Percentiles rank a stretch among this genome's conserved stretches.
These are phyloP conservation scores for Cryphonectria carpinicola DNA, from an alignment of 2,329 filamentous ascomycete species.

Conservation along the genomic window DNA sequence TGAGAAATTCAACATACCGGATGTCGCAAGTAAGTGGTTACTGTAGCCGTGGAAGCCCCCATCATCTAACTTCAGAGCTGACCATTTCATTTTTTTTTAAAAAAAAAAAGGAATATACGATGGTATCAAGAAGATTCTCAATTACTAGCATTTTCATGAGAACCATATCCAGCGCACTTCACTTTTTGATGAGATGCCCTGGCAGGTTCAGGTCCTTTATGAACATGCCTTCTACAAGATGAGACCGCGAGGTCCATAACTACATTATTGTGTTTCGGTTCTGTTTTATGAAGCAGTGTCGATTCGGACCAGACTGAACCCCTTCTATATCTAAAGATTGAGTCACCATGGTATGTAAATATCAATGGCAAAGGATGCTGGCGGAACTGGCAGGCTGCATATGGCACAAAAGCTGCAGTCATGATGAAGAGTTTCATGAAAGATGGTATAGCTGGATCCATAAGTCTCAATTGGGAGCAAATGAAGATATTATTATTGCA, in stretches of 20 bases:
- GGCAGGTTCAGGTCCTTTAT: neutral
- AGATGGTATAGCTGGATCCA: neutral
- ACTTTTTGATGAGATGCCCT: neutral
- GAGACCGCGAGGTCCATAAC: neutral
- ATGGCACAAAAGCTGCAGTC: neutral
- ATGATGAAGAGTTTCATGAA: neutral
- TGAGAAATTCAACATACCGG: conserved; percentile 81
- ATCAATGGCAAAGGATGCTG: neutral
- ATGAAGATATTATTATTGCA: neutral
- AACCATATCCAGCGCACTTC: neutral
- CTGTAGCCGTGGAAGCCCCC: neutral
- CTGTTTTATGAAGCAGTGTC: neutral
- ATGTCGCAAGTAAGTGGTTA: conserved; percentile 76
- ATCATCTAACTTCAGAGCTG: conserved; percentile 31
- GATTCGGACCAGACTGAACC: neutral
- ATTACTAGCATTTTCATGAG: conserved; percentile 53
- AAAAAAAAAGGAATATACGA: conserved; percentile 71
- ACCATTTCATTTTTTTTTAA: conserved; percentile 30
- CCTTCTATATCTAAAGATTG: neutral
- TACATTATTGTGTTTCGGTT: neutral
- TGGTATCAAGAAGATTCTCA: conserved; percentile 66
- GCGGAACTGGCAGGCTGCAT: neutral
- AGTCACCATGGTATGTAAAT: neutral
- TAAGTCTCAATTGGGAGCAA: neutral
- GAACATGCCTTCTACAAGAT: neutral